A percentile compares a stretch with the other conserved stretches of the same genome.
These are phyloP conservation scores for Diaporthe destruens DNA, from an alignment of 2,329 filamentous ascomycete genomes.

Conservation along the genomic window DNA sequence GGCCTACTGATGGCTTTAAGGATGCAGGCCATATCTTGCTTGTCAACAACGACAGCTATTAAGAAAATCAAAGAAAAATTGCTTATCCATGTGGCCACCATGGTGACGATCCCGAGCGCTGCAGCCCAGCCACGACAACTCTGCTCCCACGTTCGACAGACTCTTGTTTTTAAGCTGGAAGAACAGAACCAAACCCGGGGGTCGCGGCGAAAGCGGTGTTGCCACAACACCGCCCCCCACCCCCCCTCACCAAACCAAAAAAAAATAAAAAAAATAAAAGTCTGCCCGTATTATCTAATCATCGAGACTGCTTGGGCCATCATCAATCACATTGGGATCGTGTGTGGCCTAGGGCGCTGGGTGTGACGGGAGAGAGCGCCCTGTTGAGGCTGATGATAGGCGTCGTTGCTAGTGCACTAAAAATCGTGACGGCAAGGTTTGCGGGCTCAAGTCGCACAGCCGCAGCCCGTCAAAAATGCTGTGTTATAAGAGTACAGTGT, in stretches of 20 bases:
- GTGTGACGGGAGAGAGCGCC: background rate
- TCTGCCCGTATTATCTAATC: background rate
- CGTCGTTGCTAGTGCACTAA: background rate
- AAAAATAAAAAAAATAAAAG: no score
- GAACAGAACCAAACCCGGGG: background rate
- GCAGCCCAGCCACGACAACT: background rate
- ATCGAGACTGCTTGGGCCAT: background rate
- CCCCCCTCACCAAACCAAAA: no score
- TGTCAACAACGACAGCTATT: conserved; percentile 4
- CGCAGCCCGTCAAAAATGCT: background rate
- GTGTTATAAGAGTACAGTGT: background rate
- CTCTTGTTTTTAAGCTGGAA: background rate
- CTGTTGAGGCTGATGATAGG: background rate
- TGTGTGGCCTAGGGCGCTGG: background rate
- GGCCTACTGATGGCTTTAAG: background rate
- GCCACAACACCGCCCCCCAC: no score
- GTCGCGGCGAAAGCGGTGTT: background rate
- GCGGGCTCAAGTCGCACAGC: background rate
- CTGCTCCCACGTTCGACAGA: no score
- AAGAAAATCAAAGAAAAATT: conserved; percentile 18
- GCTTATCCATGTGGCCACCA: background rate
- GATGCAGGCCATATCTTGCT: conserved; percentile 16
- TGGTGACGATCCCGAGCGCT: background rate
- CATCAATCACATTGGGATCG: background rate
- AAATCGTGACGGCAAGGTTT: background rate